Base-by-base conservation (phyloP, 352 stramenopile genomes). In the Blastocystis sp. region DNA sequence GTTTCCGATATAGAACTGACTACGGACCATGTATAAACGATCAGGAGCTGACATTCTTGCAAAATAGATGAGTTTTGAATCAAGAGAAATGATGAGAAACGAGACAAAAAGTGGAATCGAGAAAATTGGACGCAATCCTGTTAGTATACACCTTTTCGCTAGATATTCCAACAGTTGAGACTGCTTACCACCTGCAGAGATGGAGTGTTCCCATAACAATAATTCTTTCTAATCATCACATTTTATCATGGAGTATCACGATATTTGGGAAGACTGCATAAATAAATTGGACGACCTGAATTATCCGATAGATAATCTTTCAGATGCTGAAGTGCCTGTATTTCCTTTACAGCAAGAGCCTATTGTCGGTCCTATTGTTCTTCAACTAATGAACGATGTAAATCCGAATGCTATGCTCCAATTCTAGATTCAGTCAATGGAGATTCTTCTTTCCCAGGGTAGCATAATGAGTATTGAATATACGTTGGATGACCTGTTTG, bases 1-100 rank as follows among this genome's bases (percentile, higher is more conserved):
- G 77, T 88, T 88, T 13, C 56, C 55, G 20, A 88, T 88, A 34
- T 76, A 88, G 55, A 88, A 88, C 26, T 88, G 62, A 23, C 66
- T 88, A 43, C 77, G 77, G 8, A 79, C 77, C 62, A 88, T 88
- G 70, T 88, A 88, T 34, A 88, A 43, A 55, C 55, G 66, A 43
- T 88, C 77, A 64, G 77, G 77, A 29, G 77, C 68, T 23, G 77
- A 88, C 77, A 88, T 88, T 66, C 18, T 59, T 13, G 20, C 50
- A n/a, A 59, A n/a, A n/a, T n/a, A 59, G 11, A n/a, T 59, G 50
- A 59, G 50, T 59, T 59, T 59, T n/a, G 50, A 59, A 3, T 59
- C 20, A n/a, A n/a, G 50, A 59, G 13, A 59, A 59, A n/a, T 59
- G 11, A n/a, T n/a, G 20, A 59, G 20, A 34, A n/a, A n/a, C 13